Conservation (phyloP, 2,329 filamentous ascomycete genomes). For the Sporothrix sp. region DNA sequence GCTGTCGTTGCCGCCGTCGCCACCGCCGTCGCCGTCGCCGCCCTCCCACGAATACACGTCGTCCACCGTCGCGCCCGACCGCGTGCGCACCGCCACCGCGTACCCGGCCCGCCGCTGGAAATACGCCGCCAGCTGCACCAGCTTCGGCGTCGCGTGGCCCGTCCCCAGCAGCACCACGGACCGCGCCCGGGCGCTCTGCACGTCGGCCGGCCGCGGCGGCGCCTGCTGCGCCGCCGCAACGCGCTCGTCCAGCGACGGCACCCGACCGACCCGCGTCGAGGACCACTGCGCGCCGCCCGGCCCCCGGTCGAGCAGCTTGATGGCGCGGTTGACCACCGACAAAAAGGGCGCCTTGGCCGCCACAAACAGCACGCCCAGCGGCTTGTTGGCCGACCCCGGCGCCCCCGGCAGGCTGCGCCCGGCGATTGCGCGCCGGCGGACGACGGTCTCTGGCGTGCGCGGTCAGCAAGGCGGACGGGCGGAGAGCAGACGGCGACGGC, state of each 20-base stretch:
- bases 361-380: conserved; percentile 45
- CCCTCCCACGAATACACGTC: conserved; percentile 44
- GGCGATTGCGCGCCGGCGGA: conserved; percentile 7
- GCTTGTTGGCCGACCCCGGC: neutral
- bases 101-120: conserved; percentile 54
- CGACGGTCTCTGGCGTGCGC: conserved; percentile 8
- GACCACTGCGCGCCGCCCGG: conserved; percentile 38
- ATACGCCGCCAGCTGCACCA: conserved; percentile 51
- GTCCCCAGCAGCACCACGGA: conserved; percentile 41
- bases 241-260: conserved; percentile 33
- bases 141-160: conserved; percentile 56
- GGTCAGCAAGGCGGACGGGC: too few relatives aligned
- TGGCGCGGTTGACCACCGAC: conserved; percentile 54
- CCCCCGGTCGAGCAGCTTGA: conserved; percentile 50
- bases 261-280: conserved; percentile 29
- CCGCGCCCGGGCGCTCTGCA: conserved; percentile 21
- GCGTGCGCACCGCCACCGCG: conserved; percentile 49
- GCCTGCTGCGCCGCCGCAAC: conserved; percentile 29
- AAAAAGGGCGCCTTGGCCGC: conserved; percentile 57
- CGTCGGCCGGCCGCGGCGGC: conserved; percentile 10
- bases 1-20: conserved; percentile 15
- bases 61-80: conserved; percentile 56
- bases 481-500: too few relatives aligned
- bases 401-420: too few relatives aligned
- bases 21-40: conserved; percentile 19